Conservation (phyloP, 2,329 filamentous ascomycete genomes). For the Ophiostoma piceae region DNA sequence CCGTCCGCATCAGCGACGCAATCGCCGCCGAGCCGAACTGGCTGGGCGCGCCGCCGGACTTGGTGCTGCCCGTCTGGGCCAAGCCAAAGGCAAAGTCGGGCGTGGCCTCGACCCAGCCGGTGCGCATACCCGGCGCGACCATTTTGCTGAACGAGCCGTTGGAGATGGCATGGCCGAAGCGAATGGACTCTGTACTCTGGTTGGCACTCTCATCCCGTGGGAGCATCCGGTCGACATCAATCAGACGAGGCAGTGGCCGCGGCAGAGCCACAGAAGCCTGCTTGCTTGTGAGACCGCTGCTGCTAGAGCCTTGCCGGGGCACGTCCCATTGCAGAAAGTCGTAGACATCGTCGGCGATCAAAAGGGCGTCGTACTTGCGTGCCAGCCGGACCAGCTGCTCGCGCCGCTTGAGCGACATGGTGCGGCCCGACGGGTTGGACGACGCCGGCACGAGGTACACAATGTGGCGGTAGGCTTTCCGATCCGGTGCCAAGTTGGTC, state of each 20-base stretch:
- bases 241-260: slow-evolving; percentile 60
- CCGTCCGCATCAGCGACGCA: slow-evolving; percentile 44
- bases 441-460: slow-evolving; percentile 88
- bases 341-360: slow-evolving; percentile 89
- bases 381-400: slow-evolving; percentile 69
- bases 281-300: neutral
- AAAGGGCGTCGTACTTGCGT: slow-evolving; percentile 70
- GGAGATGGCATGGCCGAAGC: slow-evolving; percentile 73
- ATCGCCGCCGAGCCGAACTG: slow-evolving; percentile 47
- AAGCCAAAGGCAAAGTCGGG: slow-evolving; percentile 48
- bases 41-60: slow-evolving; percentile 53
- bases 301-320: neutral
- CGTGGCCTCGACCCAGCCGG: slow-evolving; percentile 81
- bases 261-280: slow-evolving; percentile 33
- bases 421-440: slow-evolving; percentile 80
- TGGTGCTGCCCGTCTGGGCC: slow-evolving; percentile 49
- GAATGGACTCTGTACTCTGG: slow-evolving; percentile 35
- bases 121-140: slow-evolving; percentile 70
- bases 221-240: slow-evolving; percentile 69
- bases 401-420: slow-evolving; percentile 66
- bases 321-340: slow-evolving; percentile 79
- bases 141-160: slow-evolving; percentile 93
- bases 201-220: slow-evolving; percentile 37
- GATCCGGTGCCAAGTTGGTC: slow-evolving; percentile 45
- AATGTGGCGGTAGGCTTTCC: slow-evolving; percentile 79